These are phyloP conservation scores for Stephania yunnanensis DNA, from an alignment of 164 flowering plant genomes.

Conservation along the genomic window DNA sequence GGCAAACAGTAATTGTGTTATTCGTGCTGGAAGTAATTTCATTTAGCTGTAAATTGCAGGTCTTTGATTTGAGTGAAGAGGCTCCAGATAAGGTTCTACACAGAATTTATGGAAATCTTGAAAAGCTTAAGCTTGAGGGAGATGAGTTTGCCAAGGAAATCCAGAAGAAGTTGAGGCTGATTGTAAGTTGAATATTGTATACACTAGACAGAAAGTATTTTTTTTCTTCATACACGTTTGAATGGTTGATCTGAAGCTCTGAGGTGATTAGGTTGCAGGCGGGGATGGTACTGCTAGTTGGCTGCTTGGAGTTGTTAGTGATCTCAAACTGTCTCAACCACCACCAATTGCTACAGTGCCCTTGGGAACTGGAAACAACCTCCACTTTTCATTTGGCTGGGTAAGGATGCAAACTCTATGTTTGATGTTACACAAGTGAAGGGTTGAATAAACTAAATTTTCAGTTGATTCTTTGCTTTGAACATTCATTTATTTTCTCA, in stretches of 20 bases:
- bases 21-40: neutral
- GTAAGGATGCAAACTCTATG: slow-evolving; percentile 30
- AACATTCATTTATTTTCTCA: neutral
- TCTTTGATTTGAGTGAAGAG: slow-evolving; percentile 64
- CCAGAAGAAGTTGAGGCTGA: slow-evolving; percentile 52
- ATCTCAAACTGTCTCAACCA: slow-evolving; percentile 73
- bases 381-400: slow-evolving; percentile 92
- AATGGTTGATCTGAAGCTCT: neutral
- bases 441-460: neutral
- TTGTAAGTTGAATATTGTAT: slow-evolving; percentile 45
- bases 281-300: slow-evolving; percentile 99
- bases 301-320: slow-evolving; percentile 89
- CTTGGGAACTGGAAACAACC: slow-evolving; percentile 91
- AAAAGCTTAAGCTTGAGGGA: slow-evolving; percentile 37
- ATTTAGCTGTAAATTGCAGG: slow-evolving; percentile 29
- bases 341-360: slow-evolving; percentile 94
- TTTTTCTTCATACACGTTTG: neutral
- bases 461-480: neutral
- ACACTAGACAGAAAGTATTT: neutral
- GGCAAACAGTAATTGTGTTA: neutral
- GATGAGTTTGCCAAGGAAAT: slow-evolving; percentile 43
- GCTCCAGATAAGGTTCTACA: slow-evolving; percentile 68
- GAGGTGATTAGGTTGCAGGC: slow-evolving; percentile 75
- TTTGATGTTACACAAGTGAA: neutral
- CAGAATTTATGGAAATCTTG: slow-evolving; percentile 48